Percentiles rank a stretch among this genome's conserved stretches.
Conservation (phyloP, 2,329 filamentous ascomycete species). For the Didymella glomerata region DNA sequence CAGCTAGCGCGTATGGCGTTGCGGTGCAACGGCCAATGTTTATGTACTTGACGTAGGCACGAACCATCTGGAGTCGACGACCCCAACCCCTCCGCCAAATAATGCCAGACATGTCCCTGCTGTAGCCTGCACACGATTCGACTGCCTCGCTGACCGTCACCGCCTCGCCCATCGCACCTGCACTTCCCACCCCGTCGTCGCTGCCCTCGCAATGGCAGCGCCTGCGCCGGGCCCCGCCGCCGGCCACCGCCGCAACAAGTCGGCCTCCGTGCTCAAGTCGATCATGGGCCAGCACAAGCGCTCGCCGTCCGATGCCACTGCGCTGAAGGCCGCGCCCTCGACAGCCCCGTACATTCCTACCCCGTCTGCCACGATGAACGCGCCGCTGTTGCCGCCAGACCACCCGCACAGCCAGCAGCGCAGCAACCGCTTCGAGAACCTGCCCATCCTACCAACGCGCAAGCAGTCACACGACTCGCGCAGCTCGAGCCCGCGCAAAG, state of each 20-base stretch:
- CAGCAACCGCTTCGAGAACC: slow-evolving; percentile 43
- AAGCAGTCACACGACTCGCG: slow-evolving; percentile 51
- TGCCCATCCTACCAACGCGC: slow-evolving; percentile 38
- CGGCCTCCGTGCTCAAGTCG: slow-evolving; percentile 59
- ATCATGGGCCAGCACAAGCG: slow-evolving; percentile 62
- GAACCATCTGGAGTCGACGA: slow-evolving; percentile 21
- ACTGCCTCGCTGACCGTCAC: slow-evolving; percentile 3
- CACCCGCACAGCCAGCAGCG: slow-evolving; percentile 55
- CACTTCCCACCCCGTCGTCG: slow-evolving; percentile 6
- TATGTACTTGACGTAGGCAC: slow-evolving; percentile 19
- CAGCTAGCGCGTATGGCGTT: slow-evolving; percentile 17
- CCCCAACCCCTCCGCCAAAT: slow-evolving; percentile 17
- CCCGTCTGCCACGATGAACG: slow-evolving; percentile 27
- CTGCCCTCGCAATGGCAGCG: slow-evolving; percentile 36
- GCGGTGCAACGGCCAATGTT: slow-evolving; percentile 14
- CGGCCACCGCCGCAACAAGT: slow-evolving; percentile 52
- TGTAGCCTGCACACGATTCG: slow-evolving; percentile 13
- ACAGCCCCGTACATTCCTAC: slow-evolving; percentile 38
- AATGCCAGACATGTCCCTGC: slow-evolving; percentile 20
- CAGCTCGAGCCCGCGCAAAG: slow-evolving; percentile 45
- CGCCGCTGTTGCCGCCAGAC: slow-evolving; percentile 60
- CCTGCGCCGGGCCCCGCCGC: slow-evolving; percentile 33
- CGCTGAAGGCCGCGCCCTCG: slow-evolving; percentile 36
- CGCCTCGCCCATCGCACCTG: slow-evolving; percentile 14
- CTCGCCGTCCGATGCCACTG: slow-evolving; percentile 54